Base-by-base conservation (phyloP, 176 grass and related monocot genomes). In the Avena eriantha region DNA sequence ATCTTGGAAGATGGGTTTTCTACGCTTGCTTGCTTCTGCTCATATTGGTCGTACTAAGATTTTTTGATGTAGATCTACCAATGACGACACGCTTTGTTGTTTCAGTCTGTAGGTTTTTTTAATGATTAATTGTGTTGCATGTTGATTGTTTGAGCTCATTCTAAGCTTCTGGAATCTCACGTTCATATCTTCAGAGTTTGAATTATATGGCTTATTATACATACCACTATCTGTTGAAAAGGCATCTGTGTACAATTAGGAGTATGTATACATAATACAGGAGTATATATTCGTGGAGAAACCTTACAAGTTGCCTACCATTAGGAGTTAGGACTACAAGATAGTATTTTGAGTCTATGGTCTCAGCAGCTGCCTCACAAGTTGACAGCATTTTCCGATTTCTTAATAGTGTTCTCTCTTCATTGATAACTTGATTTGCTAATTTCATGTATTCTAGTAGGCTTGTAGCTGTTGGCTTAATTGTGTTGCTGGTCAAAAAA, bases 291-390 rank as follows among this genome's bases (percentile, higher is more conserved):
- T 60, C 47, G 74, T 59, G 67, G 68, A 50, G 68, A 77, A 80
- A 76, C 12, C 23, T 33, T 53, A 53, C 47, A 53, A 53, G 15
- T 59, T 61, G 41, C 80, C 75, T 76, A 16, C 7, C 12, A n/a
- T 80, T 87, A 58, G 57, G 41, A 73, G 70, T 48, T 73, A 22
- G 71, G 75, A 68, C 68, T 81, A 81, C n/a, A 71, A 77, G 29
- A 83, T 83, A 92, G 19, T 81, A 45, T 66, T 80, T 33, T 54
- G 65, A 80, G 77, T 50, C 66, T 76, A 43, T 76, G 31, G 70
- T 65, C 48, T 71, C 60, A 75, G 22, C 19, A 80, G 22, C 11
- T 6, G 47, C 57, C 12, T 76, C 31, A 64, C 56, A 80, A n/a
- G 36, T 83, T 86, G 6, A 67, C 33, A 72, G 29, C 86, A 77